Evolutionary conservation across 192 early-diverging fungal species (phyloP).

Genomic region (Gigaspora rosea): DNA sequence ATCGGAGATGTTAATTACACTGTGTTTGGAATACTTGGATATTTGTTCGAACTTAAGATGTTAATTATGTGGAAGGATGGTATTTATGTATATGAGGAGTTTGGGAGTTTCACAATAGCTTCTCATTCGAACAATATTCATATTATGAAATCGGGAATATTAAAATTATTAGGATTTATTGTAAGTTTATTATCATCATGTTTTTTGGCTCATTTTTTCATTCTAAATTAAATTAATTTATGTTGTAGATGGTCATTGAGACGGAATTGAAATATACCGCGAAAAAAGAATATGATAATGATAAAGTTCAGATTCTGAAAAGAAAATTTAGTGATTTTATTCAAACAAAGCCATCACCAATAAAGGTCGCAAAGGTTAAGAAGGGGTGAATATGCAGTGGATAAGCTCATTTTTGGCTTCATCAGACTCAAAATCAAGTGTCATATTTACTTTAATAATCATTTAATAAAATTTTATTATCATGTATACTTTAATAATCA

Average conservation of each 20-base stretch:
- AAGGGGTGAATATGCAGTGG: too few species aligned
- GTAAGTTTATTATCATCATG: not conserved
- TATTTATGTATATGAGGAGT: too few species aligned
- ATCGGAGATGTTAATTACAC: constrained; percentile 2
- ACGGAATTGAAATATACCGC: not conserved
- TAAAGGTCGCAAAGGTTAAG: not conserved
- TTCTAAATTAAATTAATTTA: constrained; percentile 21
- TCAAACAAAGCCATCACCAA: not conserved
- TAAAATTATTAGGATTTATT: constrained; percentile 14
- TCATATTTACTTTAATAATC: too few species aligned
- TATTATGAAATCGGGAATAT: not conserved
- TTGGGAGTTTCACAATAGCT: not conserved
- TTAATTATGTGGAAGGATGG: constrained; percentile 16
- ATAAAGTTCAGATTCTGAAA: constrained; percentile 13
- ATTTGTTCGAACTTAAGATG: constrained; percentile 4
- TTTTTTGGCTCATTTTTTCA: not conserved
- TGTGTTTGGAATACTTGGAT: constrained; percentile 15
- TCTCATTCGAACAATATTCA: not conserved
- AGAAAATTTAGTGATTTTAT: constrained; percentile 12
- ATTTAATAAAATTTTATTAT: too few species aligned
- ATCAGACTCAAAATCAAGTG: too few species aligned
- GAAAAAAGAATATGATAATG: not conserved
- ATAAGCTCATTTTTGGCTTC: too few species aligned
- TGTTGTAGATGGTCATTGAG: constrained; percentile 4
- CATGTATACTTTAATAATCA: too few species aligned